A percentile compares a stretch with the other conserved stretches of the same genome.
Evolutionary conservation across 2,329 filamentous ascomycete species (phyloP).

Genomic region (Aureobasidium musti): DNA sequence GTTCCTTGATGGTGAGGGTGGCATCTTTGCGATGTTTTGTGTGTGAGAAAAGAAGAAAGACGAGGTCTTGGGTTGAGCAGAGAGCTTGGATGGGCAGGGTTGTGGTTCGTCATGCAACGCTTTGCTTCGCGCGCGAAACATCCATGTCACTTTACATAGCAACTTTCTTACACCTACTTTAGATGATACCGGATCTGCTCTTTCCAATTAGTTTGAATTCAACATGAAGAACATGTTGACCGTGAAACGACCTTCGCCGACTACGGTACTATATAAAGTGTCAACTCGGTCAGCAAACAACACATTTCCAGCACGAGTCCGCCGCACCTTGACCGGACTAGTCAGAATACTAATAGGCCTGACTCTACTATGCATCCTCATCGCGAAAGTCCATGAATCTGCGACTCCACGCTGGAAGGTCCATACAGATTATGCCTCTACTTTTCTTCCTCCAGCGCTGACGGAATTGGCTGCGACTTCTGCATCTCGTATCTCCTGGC

Average conservation of each 20-base stretch:
- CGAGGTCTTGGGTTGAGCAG: not conserved
- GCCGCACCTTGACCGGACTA: conserved; percentile 49
- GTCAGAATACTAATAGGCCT: conserved; percentile 50
- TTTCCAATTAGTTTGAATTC: not conserved
- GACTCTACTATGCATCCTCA: conserved; percentile 41
- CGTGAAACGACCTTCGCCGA: conserved; percentile 60
- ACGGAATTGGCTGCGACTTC: conserved; percentile 39
- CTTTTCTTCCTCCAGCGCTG: conserved; percentile 29
- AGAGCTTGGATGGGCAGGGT: conserved; percentile 10
- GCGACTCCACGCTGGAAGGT: conserved; percentile 10
- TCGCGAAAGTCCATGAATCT: conserved; percentile 34
- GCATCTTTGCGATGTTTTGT: conserved; percentile 10
- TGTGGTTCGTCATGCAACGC: conserved; percentile 8
- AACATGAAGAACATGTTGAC: conserved; percentile 37
- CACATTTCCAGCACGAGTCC: conserved; percentile 50
- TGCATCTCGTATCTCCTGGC: conserved; percentile 43
- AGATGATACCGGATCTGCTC: not conserved
- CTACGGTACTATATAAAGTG: conserved; percentile 89
- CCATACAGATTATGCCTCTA: conserved; percentile 17
- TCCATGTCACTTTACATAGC: not conserved
- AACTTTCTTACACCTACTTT: not conserved
- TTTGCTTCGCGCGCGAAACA: conserved; percentile 4
- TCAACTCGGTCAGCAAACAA: conserved; percentile 67
- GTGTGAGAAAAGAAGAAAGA: not conserved
- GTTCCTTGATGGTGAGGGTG: conserved; percentile 10